Evolutionary conservation across 2,329 filamentous ascomycete genomes (phyloP).

Genomic region (Sclerotinia glacialis): DNA sequence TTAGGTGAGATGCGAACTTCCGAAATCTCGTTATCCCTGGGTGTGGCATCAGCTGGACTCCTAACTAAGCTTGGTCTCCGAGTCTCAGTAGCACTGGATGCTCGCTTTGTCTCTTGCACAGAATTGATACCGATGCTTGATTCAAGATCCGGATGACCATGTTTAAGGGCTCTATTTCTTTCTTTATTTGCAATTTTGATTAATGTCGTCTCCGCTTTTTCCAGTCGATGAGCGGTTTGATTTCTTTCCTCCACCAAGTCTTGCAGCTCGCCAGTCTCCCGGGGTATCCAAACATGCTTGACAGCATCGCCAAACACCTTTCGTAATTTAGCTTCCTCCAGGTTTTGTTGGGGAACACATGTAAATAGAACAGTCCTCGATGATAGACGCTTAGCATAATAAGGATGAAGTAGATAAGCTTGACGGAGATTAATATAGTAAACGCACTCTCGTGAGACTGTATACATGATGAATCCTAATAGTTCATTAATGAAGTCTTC

Average conservation of each 20-base stretch:
- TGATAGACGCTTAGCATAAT: slow-evolving; percentile 62
- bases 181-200: slow-evolving; percentile 57
- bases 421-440: slow-evolving; percentile 69
- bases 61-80: not conserved
- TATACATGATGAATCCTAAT: slow-evolving; percentile 59
- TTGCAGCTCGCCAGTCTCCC: slow-evolving; percentile 57
- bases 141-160: slow-evolving; percentile 44
- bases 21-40: not conserved
- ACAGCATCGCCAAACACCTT: slow-evolving; percentile 60
- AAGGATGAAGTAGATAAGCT: slow-evolving; percentile 64
- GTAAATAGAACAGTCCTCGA: slow-evolving; percentile 67
- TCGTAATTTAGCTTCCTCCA: slow-evolving; percentile 56
- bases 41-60: not conserved
- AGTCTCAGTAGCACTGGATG: not conserved
- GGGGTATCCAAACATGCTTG: slow-evolving; percentile 62
- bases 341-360: slow-evolving; percentile 59
- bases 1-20: slow-evolving; percentile 1
- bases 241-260: slow-evolving; percentile 60
- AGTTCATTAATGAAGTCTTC: slow-evolving; percentile 18
- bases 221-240: slow-evolving; percentile 58
- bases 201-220: slow-evolving; percentile 61
- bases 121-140: slow-evolving; percentile 20
- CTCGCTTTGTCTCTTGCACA: slow-evolving; percentile 4
- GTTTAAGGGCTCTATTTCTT: slow-evolving; percentile 53
- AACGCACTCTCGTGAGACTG: slow-evolving; percentile 62